Conservation (phyloP, 805 yeast genomes). For the Yarrowia alimentaria region DNA sequence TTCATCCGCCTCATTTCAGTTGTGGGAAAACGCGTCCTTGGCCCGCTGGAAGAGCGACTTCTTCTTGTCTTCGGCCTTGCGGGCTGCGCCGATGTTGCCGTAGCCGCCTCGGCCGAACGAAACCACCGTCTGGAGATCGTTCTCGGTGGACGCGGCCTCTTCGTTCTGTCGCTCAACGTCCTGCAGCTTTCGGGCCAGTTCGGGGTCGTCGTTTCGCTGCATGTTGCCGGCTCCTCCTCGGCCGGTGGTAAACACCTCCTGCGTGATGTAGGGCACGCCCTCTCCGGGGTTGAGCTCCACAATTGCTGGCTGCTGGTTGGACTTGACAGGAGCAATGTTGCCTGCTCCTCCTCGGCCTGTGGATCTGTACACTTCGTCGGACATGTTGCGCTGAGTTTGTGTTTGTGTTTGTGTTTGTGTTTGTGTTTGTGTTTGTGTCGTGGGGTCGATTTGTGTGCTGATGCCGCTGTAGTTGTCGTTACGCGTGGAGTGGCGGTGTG, state of each 20-base stretch:
- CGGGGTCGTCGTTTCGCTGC: slow-evolving; percentile 56
- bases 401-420: background rate
- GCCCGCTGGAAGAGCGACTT: slow-evolving; percentile 49
- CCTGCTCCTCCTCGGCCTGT: slow-evolving; percentile 84
- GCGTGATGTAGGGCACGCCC: slow-evolving; percentile 54
- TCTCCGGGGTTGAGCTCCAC: slow-evolving; percentile 53
- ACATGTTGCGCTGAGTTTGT: background rate
- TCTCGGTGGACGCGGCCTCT: slow-evolving; percentile 39
- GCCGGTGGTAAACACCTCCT: slow-evolving; percentile 64
- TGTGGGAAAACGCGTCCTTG: slow-evolving; percentile 44
- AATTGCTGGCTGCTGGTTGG: slow-evolving; percentile 53
- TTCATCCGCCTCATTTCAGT: too few species aligned
- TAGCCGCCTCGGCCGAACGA: slow-evolving; percentile 65
- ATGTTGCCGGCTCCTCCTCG: slow-evolving; percentile 80
- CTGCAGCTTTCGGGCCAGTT: slow-evolving; percentile 59
- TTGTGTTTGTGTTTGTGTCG: background rate
- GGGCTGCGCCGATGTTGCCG: slow-evolving; percentile 51
- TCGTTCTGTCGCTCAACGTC: slow-evolving; percentile 52
- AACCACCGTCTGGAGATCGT: slow-evolving; percentile 46
- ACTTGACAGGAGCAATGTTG: slow-evolving; percentile 50
- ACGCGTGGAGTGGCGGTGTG: too few species aligned
- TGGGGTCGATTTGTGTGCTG: too few species aligned
- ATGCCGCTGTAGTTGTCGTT: too few species aligned
- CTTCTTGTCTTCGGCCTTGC: slow-evolving; percentile 37
- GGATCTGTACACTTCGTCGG: slow-evolving; percentile 46